Percentiles rank a stretch among this genome's conserved stretches.
These are phyloP conservation scores for Beauveria rudraprayagi DNA, from an alignment of 2,329 filamentous ascomycete genomes.

Conservation along the genomic window DNA sequence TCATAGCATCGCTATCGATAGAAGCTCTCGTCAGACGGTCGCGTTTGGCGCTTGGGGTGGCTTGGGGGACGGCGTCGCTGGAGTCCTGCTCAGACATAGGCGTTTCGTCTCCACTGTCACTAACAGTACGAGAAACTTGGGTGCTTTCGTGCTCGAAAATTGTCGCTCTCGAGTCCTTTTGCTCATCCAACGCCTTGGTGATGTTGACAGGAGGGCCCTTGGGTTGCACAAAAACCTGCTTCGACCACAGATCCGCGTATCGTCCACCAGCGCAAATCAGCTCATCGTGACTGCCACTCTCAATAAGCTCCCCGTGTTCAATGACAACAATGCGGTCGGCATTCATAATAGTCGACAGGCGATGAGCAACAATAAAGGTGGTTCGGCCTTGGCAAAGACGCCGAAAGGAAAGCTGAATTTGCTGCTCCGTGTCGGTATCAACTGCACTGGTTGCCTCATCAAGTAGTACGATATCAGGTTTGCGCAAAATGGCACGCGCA, in stretches of 20 bases:
- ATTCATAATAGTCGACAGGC: conserved; percentile 63
- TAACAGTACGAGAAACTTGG: conserved; percentile 10
- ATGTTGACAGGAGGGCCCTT: conserved; percentile 2
- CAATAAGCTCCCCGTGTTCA: conserved; percentile 52
- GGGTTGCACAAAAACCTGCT: conserved; percentile 40
- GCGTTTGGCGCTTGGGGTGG: conserved; percentile 22
- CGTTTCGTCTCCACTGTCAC: conserved; percentile 11
- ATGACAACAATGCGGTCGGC: conserved; percentile 61
- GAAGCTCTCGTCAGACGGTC: background rate
- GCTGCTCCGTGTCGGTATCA: conserved; percentile 60
- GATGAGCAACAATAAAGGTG: conserved; percentile 61
- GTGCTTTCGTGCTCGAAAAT: conserved; percentile 9
- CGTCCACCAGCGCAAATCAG: conserved; percentile 50
- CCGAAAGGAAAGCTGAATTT: conserved; percentile 55
- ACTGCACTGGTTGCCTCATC: conserved; percentile 76
- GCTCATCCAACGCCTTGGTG: conserved; percentile 6
- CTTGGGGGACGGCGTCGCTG: background rate
- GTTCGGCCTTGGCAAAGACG: conserved; percentile 53
- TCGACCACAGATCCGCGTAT: conserved; percentile 59
- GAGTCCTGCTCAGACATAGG: conserved; percentile 9
- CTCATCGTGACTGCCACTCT: conserved; percentile 53
- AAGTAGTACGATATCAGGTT: conserved; percentile 66
- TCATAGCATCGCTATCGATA: conserved; percentile 5
- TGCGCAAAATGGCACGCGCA: conserved; percentile 64
- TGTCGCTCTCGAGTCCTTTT: background rate